A percentile compares a stretch with the other conserved stretches of the same genome.
Evolutionary conservation across 768 basidiomycete genomes (phyloP).

Genomic region (Pulveroboletus sp.): DNA sequence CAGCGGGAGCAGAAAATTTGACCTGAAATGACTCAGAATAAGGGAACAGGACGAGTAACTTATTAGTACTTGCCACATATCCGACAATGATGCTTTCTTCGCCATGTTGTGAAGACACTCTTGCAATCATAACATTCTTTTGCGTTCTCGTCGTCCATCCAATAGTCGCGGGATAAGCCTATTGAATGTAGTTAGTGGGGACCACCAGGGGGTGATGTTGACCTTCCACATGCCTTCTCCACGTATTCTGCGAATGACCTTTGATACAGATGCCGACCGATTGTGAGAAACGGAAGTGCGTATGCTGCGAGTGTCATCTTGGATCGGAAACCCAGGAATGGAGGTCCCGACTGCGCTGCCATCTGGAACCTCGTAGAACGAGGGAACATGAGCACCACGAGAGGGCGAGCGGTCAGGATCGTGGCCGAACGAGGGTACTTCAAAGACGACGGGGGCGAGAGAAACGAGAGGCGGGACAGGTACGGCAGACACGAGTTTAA

Average conservation of each 20-base stretch:
- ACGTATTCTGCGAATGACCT: slow-evolving; percentile 83
- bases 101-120: slow-evolving; percentile 89
- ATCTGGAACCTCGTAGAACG: slow-evolving; percentile 49
- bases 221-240: slow-evolving; percentile 64
- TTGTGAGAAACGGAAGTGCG: slow-evolving; percentile 69
- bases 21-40: slow-evolving; percentile 41
- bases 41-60: not conserved
- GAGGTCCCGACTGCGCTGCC: slow-evolving; percentile 63
- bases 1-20: slow-evolving; percentile 98
- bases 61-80: slow-evolving; percentile 69
- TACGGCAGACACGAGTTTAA: slow-evolving; percentile 46
- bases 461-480: slow-evolving; percentile 82
- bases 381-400: slow-evolving; percentile 45
- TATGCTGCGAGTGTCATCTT: slow-evolving; percentile 85
- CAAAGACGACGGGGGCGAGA: slow-evolving; percentile 78
- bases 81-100: slow-evolving; percentile 95
- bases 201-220: slow-evolving; percentile 1
- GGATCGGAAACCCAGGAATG: slow-evolving; percentile 91
- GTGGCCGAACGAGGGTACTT: slow-evolving; percentile 62
- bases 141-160: slow-evolving; percentile 97
- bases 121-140: slow-evolving; percentile 97
- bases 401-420: slow-evolving; percentile 61
- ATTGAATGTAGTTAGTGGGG: slow-evolving; percentile 4
- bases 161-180: slow-evolving; percentile 93
- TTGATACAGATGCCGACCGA: slow-evolving; percentile 79